Base-by-base conservation (phyloP, 805 yeast genomes). In the Helenozyma baotianmanensis region DNA sequence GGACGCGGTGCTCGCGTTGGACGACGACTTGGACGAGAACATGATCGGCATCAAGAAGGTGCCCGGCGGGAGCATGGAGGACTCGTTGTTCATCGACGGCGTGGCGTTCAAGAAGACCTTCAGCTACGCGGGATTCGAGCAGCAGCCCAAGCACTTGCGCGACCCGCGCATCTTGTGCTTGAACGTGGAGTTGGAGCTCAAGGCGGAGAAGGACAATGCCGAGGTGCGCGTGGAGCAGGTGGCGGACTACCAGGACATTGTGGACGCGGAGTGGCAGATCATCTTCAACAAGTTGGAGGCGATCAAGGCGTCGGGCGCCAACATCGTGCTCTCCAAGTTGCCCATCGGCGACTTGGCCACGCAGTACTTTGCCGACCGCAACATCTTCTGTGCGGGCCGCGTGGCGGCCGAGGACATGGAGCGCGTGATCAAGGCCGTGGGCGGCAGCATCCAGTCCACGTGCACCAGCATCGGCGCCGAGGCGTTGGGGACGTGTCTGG, bases 311-410 rank as follows among this genome's bases (percentile, higher is more conserved):
- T 73, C 95, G 3, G 97, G 97, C 16, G 96, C 96, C 21, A 80
- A 86, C 54, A 86, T 92, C 36, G 96, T 92, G 25, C 74, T 92
- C 40, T 89, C 97, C 12, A 88, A 88, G 58, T 71, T 92, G 50
- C 98, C 98, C 35, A 92, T 92, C 55, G 98, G 98, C 44, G 98
- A 92, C 62, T 73, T 92, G 57, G 98, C 98, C n/a, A 92, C 98
- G 7, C 98, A 92, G 65, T 92, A 74, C 62, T 92, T 92, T 61
- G 98, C 98, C 22, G 98, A 92, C 61, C 74, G 97, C 57, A 77
- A 84, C 55, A 82, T 92, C 32, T 92, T 92, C 65, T 92, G 98
- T 68, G 98, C 98, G 10, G 98, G 98, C 39, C 76, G 98, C 59
- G 96, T 92, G 11, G 61, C 88, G 9, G 45, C 74, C 24, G 96